Evolutionary conservation across 805 yeast genomes (phyloP), one percentile per base, ranked within the genome.

Genomic region (Clavispora asparagi): DNA sequence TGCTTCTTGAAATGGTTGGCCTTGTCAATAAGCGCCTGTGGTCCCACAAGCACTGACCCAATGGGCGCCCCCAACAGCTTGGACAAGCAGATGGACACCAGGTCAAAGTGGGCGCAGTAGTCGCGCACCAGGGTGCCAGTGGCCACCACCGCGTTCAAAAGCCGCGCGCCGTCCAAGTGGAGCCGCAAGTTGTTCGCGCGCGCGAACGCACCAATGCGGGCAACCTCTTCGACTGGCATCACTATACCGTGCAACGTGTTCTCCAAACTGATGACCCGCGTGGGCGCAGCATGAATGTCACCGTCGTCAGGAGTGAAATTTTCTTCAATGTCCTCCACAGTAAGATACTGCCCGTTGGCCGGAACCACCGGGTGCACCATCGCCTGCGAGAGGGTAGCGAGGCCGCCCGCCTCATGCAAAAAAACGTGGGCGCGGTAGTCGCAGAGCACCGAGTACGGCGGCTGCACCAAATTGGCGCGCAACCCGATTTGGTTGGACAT

Each of bases 101-200:
- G 82, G 65, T 90, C 97, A 62, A 90, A 90, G 50, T 81, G 70
- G 51, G 76, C 72, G 54, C 95, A 86, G 64, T 83, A 89, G 57
- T 87, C 87, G 16, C 64, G 67, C 50, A 90, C 66, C 14, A 88
- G 68, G 32, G 86, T 72, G 25, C 86, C 89, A 9, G 88, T 79
- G 26, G 77, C 91, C 11, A 77, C 85, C 36, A 82, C 72, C n/a
- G 97, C 97, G 63, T 87, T 87, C 91, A 95, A 90, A 42, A 91
- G 68, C 57, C 98, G 78, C n/a, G 97, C 98, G 51, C 97, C 98
- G 63, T 91, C 98, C 57, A 90, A 79, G 59, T 92, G 97, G 54
- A 90, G 64, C 46, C 71, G 75, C 45, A 87, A 66, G 45, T 71
- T 73, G 54, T 82, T 73, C 27, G 68, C 76, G 44, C 74, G 71